Evolutionary conservation across 2,329 filamentous ascomycete genomes (phyloP).

Genomic region (Aspergillus neotritici): DNA sequence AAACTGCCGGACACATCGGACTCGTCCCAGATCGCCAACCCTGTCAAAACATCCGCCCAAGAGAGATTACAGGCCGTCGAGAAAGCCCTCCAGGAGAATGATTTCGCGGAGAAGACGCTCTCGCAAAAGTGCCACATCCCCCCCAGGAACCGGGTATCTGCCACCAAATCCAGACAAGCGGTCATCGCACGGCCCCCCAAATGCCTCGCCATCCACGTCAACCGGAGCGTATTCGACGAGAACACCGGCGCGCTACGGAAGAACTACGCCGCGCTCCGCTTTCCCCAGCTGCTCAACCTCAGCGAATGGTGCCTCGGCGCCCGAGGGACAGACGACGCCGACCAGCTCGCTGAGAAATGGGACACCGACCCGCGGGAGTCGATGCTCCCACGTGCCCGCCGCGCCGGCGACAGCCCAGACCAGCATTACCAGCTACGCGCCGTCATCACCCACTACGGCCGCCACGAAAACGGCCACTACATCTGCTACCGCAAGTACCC

Average conservation of each 20-base stretch:
- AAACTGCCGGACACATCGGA: constrained; percentile 16
- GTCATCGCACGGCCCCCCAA: constrained; percentile 77
- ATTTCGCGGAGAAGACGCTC: constrained; percentile 67
- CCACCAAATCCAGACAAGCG: constrained; percentile 84
- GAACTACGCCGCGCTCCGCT: constrained; percentile 72
- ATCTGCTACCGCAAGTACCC: constrained; percentile 78
- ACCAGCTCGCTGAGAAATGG: constrained; percentile 60
- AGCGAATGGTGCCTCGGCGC: constrained; percentile 80
- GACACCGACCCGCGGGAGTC: constrained; percentile 61
- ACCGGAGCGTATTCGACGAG: constrained; percentile 86
- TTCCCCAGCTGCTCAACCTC: constrained; percentile 68
- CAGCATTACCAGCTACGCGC: constrained; percentile 69
- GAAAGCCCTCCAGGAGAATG: constrained; percentile 67
- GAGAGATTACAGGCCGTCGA: constrained; percentile 61
- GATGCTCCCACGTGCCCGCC: constrained; percentile 63
- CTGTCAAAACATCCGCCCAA: constrained; percentile 38
- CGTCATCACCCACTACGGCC: constrained; percentile 80
- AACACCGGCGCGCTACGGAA: constrained; percentile 72
- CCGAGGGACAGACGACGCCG: constrained; percentile 21
- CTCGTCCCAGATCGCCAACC: constrained; percentile 26
- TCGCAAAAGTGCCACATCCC: constrained; percentile 60
- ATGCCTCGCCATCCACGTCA: constrained; percentile 79
- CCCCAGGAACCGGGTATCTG: constrained; percentile 62
- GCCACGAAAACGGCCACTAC: constrained; percentile 94
- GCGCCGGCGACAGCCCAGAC: constrained; percentile 44